These are phyloP conservation scores for Rhodofomes roseus DNA, from an alignment of 1,284 basidiomycete genomes.

Conservation along the genomic window DNA sequence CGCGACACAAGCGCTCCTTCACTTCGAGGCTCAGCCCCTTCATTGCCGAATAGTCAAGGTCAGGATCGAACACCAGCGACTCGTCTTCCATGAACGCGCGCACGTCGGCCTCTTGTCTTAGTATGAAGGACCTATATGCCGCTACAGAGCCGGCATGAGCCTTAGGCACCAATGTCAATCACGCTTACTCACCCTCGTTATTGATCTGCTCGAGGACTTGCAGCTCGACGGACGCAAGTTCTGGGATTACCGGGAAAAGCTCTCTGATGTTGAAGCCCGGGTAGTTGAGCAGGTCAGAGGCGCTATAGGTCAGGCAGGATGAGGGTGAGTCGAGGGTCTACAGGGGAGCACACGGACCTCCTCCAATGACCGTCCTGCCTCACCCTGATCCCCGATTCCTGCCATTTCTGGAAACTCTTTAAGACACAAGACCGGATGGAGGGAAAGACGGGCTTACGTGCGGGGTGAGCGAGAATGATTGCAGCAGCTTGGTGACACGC, in stretches of 20 bases:
- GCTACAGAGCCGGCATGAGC: constrained; percentile 31
- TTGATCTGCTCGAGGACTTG: constrained; percentile 58
- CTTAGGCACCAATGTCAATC: not conserved
- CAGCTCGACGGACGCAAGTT: constrained; percentile 48
- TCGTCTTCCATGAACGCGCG: constrained; percentile 77
- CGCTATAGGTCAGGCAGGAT: constrained; percentile 41
- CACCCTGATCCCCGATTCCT: constrained; percentile 48
- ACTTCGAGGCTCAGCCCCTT: constrained; percentile 76
- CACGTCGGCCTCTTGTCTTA: constrained; percentile 74
- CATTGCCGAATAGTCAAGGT: constrained; percentile 66
- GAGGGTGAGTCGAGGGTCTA: not conserved
- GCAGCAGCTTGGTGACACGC: constrained; percentile 47
- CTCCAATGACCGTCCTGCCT: constrained; percentile 57
- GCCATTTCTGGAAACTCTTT: constrained; percentile 49
- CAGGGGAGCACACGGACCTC: constrained; percentile 38
- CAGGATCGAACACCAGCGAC: constrained; percentile 61
- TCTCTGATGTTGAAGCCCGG: constrained; percentile 48
- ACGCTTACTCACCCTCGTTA: constrained; percentile 56
- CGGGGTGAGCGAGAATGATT: constrained; percentile 48
- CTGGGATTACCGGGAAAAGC: constrained; percentile 51
- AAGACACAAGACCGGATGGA: not conserved
- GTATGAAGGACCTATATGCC: constrained; percentile 57
- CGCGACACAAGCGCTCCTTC: constrained; percentile 55
- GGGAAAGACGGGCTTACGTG: constrained; percentile 39
- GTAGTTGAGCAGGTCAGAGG: constrained; percentile 72